A percentile compares a stretch with the other conserved stretches of the same genome.
Evolutionary conservation across 495 filamentous ascomycete genomes (phyloP).

Genomic region (Penicillium arizonense): DNA sequence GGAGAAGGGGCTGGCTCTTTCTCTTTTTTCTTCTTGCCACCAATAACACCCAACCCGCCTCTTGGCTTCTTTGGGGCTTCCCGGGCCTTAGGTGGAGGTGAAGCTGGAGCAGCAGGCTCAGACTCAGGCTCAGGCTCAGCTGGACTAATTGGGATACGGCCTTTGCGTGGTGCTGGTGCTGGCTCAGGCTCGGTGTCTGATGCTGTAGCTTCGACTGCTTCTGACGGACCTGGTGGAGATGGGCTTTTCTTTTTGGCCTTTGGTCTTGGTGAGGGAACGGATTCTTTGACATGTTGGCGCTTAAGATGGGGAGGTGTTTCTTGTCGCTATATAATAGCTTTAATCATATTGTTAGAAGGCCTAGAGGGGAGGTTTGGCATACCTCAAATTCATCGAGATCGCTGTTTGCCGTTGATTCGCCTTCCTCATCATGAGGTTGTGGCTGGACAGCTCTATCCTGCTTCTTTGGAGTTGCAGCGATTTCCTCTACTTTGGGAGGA

Average conservation of each 20-base stretch:
- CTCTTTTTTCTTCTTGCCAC: conserved; percentile 35
- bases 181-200: conserved; percentile 21
- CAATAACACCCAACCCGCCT: conserved; percentile 33
- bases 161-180: conserved; percentile 6
- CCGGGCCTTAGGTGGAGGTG: conserved; percentile 1
- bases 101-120: neutral
- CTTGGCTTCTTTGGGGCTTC: conserved; percentile 19
- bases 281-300: conserved; percentile 1
- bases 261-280: neutral
- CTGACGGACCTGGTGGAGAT: neutral
- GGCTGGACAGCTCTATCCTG: neutral
- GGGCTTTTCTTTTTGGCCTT: conserved; percentile 5
- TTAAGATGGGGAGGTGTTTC: conserved; percentile 36
- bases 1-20: conserved; percentile 7
- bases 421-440: conserved; percentile 10
- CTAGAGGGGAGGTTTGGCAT: conserved; percentile 2
- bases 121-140: neutral
- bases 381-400: conserved; percentile 42
- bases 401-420: conserved; percentile 20
- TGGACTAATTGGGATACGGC: conserved; percentile 1
- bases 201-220: conserved; percentile 13
- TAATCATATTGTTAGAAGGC: neutral
- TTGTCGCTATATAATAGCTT: conserved; percentile 30
- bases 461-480: neutral
- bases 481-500: conserved; percentile 2